Conservation (phyloP, 2,329 filamentous ascomycete genomes). For the Fusarium chaquense region DNA sequence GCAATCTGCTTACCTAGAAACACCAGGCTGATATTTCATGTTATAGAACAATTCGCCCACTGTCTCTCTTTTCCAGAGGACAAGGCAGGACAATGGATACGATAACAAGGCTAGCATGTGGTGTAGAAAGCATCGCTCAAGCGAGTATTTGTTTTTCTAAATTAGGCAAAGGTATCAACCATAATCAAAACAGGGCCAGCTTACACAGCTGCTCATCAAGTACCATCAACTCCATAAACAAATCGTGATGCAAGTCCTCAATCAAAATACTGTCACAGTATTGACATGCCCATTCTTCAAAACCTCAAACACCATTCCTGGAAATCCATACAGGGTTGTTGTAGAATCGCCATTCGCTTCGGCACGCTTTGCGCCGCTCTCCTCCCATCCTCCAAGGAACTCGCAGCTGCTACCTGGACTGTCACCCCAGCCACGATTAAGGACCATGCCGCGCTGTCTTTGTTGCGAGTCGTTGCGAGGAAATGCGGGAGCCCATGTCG, state of each 20-base stretch:
- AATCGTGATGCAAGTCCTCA: background rate
- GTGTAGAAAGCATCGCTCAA: background rate
- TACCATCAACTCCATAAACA: constrained; percentile 33
- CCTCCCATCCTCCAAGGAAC: constrained; percentile 87
- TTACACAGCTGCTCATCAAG: constrained; percentile 9
- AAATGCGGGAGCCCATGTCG: constrained; percentile 77
- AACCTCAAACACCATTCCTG: constrained; percentile 94
- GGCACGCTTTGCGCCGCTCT: constrained; percentile 69
- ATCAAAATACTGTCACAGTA: constrained; percentile 85
- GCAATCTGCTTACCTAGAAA: background rate
- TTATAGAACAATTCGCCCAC: background rate
- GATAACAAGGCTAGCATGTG: background rate
- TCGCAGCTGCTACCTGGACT: constrained; percentile 92
- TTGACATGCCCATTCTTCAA: constrained; percentile 92
- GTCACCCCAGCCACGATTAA: constrained; percentile 92
- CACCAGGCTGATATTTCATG: background rate
- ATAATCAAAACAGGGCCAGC: constrained; percentile 7
- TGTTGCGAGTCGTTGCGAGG: constrained; percentile 63
- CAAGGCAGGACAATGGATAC: background rate
- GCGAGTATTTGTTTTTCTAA: constrained; percentile 10
- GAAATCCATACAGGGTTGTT: constrained; percentile 92
- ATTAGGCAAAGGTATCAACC: constrained; percentile 14
- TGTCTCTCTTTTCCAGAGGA: background rate
- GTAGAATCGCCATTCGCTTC: constrained; percentile 69
- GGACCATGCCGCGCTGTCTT: constrained; percentile 80